These are phyloP conservation scores for Penicillium dipodomyicola DNA, from an alignment of 495 filamentous ascomycete species.

Conservation along the genomic window DNA sequence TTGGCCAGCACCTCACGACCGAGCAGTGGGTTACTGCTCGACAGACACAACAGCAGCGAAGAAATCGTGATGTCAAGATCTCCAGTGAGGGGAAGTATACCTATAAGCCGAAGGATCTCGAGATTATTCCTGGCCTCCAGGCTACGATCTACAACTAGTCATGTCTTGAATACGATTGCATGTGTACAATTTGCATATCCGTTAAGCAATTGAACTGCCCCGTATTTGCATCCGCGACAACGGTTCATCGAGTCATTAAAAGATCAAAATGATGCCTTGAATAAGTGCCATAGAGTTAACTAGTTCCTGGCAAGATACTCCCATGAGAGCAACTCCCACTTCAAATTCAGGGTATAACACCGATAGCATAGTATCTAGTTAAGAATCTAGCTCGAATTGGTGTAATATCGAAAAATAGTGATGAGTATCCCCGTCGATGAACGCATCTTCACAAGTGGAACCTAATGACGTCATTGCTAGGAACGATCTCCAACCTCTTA, in stretches of 20 bases:
- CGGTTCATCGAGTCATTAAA: background rate
- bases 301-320: background rate
- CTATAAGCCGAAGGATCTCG: conserved; percentile 42
- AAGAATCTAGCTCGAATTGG: too few species aligned
- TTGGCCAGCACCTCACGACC: conserved; percentile 35
- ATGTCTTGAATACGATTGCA: background rate
- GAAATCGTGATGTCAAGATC: conserved; percentile 40
- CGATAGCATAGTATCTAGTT: too few species aligned
- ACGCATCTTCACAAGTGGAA: background rate
- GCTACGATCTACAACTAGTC: conserved; percentile 46
- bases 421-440: background rate
- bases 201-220: background rate
- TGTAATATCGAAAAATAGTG: too few species aligned
- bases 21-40: conserved; percentile 39
- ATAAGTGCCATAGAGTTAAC: too few species aligned
- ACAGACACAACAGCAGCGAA: conserved; percentile 45
- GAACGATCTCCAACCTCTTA: conserved; percentile 21
- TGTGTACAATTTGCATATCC: background rate
- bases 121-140: conserved; percentile 48
- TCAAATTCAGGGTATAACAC: background rate
- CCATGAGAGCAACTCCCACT: background rate
- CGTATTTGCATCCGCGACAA: background rate
- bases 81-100: conserved; percentile 36
- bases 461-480: conserved; percentile 26
- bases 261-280: background rate